Evolutionary conservation across 768 basidiomycete species (phyloP).

Genomic region (Mycena vulgaris): DNA sequence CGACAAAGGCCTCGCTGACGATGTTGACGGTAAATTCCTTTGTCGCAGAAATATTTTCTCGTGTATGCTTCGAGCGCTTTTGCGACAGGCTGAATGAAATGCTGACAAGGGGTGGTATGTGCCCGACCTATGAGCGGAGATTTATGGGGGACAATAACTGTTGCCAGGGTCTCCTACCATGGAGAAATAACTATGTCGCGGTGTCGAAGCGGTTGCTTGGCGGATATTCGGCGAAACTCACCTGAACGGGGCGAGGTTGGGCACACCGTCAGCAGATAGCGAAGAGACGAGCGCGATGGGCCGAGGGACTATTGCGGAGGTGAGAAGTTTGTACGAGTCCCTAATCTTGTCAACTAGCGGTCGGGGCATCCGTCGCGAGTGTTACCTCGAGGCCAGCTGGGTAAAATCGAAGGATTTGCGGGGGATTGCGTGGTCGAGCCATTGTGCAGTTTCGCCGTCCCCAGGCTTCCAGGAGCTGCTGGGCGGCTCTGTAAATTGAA

Average conservation of each 20-base stretch:
- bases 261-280: conserved; percentile 62
- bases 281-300: conserved; percentile 81
- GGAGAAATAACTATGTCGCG: conserved; percentile 72
- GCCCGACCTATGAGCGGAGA: conserved; percentile 56
- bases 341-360: conserved; percentile 38
- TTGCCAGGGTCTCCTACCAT: conserved; percentile 55
- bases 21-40: conserved; percentile 82
- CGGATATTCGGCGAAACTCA: conserved; percentile 35
- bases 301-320: conserved; percentile 73
- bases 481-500: conserved; percentile 54
- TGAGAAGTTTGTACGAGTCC: conserved; percentile 66
- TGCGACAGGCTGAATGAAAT: conserved; percentile 68
- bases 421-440: conserved; percentile 41
- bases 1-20: conserved; percentile 76
- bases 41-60: conserved; percentile 74
- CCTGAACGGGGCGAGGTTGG: conserved; percentile 81
- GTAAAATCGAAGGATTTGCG: conserved; percentile 61
- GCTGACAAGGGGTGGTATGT: conserved; percentile 77
- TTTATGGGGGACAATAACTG: background rate
- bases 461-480: conserved; percentile 62
- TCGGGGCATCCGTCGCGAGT: background rate
- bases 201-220: background rate
- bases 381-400: conserved; percentile 48
- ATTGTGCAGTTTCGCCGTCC: conserved; percentile 46
- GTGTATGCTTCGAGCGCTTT: conserved; percentile 70